Percentiles rank a stretch among this genome's conserved stretches.
These are phyloP conservation scores for Penicillium subrubescens DNA, from an alignment of 495 filamentous ascomycete species.

Conservation along the genomic window DNA sequence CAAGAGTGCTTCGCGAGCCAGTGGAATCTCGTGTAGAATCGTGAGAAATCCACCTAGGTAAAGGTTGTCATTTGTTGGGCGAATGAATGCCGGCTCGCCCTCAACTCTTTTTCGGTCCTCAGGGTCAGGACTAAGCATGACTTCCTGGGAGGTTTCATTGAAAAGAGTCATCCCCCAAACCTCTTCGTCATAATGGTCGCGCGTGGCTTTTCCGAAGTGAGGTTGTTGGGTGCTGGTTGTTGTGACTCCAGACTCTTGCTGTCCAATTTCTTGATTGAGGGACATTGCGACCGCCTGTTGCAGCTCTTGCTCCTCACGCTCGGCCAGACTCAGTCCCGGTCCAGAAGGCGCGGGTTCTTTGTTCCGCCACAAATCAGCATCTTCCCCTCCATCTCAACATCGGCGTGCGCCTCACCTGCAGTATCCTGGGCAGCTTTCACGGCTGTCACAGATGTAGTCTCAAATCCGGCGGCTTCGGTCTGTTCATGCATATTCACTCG, in stretches of 20 bases:
- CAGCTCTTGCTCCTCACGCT: slow-evolving; percentile 60
- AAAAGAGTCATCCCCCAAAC: slow-evolving; percentile 76
- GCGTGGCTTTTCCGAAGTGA: slow-evolving; percentile 74
- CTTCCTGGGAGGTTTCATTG: slow-evolving; percentile 57
- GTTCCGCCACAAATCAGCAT: slow-evolving; percentile 12
- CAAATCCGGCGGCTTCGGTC: slow-evolving; percentile 14
- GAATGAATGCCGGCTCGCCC: slow-evolving; percentile 71
- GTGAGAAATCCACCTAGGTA: slow-evolving; percentile 71
- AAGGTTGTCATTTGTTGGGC: slow-evolving; percentile 58
- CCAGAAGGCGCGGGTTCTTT: slow-evolving; percentile 39
- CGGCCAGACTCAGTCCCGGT: slow-evolving; percentile 48
- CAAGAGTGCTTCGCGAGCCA: slow-evolving; percentile 73
- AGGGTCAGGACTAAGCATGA: slow-evolving; percentile 61
- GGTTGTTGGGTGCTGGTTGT: slow-evolving; percentile 35
- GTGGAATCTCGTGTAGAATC: slow-evolving; percentile 83
- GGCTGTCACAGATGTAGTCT: slow-evolving; percentile 9
- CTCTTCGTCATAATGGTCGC: slow-evolving; percentile 67
- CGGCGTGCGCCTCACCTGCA: slow-evolving; percentile 20
- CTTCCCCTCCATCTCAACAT: slow-evolving; percentile 7
- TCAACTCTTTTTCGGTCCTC: slow-evolving; percentile 59
- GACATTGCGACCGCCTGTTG: slow-evolving; percentile 60
- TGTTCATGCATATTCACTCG: slow-evolving; percentile 53
- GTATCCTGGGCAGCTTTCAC: slow-evolving; percentile 19
- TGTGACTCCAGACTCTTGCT: slow-evolving; percentile 63
- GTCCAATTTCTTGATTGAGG: slow-evolving; percentile 44